Evolutionary conservation across 164 flowering plant species (phyloP).

Genomic region (Umbellularia californica): DNA sequence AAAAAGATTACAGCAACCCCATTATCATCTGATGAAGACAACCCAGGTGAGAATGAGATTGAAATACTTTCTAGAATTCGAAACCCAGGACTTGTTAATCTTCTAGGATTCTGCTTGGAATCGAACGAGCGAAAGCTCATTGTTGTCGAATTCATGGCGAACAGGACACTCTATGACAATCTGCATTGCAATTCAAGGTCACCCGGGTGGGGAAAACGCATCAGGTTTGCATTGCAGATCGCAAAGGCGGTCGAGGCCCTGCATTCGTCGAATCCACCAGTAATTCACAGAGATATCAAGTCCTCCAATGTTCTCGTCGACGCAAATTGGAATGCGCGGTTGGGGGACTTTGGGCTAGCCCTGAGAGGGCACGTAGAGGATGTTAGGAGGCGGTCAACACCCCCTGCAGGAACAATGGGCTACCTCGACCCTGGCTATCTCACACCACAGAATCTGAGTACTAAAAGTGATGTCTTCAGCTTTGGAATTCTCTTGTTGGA

Average conservation of each 20-base stretch:
- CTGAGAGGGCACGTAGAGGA: slow-evolving; percentile 72
- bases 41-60: slow-evolving; percentile 66
- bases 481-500: slow-evolving; percentile 69
- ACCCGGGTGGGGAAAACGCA: slow-evolving; percentile 55
- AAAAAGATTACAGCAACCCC: slow-evolving; percentile 22
- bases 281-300: slow-evolving; percentile 88
- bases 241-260: slow-evolving; percentile 56
- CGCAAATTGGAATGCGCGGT: slow-evolving; percentile 42
- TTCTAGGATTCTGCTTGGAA: slow-evolving; percentile 52
- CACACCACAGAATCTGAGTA: slow-evolving; percentile 54
- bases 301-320: slow-evolving; percentile 80
- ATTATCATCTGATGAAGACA: neutral
- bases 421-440: slow-evolving; percentile 72
- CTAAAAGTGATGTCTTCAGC: slow-evolving; percentile 73
- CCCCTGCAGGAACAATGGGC: slow-evolving; percentile 84
- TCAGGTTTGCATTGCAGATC: slow-evolving; percentile 52
- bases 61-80: slow-evolving; percentile 60
- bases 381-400: slow-evolving; percentile 46
- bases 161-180: slow-evolving; percentile 64
- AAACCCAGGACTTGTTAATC: slow-evolving; percentile 55
- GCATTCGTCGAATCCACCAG: slow-evolving; percentile 72
- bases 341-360: slow-evolving; percentile 84
- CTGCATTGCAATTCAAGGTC: slow-evolving; percentile 45
- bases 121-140: slow-evolving; percentile 28
- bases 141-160: slow-evolving; percentile 83